Conservation (phyloP, 2,329 filamentous ascomycete genomes). For the Clathrospora elynae region DNA sequence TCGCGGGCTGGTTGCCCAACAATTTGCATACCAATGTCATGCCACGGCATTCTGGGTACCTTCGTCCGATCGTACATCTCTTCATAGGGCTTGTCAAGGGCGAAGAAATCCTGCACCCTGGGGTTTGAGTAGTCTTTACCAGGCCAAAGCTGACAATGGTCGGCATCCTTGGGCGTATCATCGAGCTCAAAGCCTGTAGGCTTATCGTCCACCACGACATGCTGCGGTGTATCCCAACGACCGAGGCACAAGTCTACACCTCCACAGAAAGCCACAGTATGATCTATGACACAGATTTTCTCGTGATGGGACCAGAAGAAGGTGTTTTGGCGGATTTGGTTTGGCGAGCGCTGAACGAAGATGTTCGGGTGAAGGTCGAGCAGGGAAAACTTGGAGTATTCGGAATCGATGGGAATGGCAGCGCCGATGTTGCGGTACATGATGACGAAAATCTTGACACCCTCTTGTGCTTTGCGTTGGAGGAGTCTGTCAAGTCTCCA, state of each 20-base stretch:
- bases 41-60: constrained; percentile 96
- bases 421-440: constrained; percentile 98
- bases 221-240: constrained; percentile 94
- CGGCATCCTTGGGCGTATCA: constrained; percentile 75
- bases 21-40: constrained; percentile 97
- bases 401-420: constrained; percentile 95
- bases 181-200: constrained; percentile 88
- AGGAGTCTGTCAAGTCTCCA: constrained; percentile 93
- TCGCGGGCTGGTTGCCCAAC: constrained; percentile 95
- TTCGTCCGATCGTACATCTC: constrained; percentile 97
- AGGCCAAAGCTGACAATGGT: constrained; percentile 94
- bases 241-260: constrained; percentile 97
- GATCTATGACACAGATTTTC: constrained; percentile 95
- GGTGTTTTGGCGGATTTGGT: constrained; percentile 97
- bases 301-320: constrained; percentile 99
- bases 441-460: constrained; percentile 97
- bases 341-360: constrained; percentile 93
- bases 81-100: constrained; percentile 90
- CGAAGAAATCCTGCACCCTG: constrained; percentile 91
- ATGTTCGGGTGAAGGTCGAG: constrained; percentile 95
- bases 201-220: constrained; percentile 89
- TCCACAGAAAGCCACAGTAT: constrained; percentile 92
- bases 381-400: constrained; percentile 96
- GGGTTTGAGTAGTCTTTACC: constrained; percentile 99
- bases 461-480: constrained; percentile 91